These are phyloP conservation scores for Ceratobasidium sp. DNA, from an alignment of 1,284 basidiomycete species.

Conservation along the genomic window DNA sequence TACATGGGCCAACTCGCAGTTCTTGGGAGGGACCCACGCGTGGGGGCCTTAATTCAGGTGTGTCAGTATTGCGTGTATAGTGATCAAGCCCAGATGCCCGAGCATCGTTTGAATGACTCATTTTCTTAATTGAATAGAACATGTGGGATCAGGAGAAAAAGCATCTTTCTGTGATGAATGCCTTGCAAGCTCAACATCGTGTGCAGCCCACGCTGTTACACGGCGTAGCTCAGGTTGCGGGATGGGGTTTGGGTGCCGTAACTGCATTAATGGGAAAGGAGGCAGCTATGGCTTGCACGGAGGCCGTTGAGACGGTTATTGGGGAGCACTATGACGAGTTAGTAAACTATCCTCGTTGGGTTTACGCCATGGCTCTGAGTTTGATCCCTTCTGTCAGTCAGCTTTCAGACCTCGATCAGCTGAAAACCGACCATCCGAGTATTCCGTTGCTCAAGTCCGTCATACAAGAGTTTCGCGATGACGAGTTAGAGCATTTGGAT, in stretches of 20 bases:
- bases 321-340: conserved; percentile 99
- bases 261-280: conserved; percentile 92
- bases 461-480: conserved; percentile 89
- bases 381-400: conserved; percentile 62
- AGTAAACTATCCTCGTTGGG: conserved; percentile 54
- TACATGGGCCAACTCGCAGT: conserved; percentile 85
- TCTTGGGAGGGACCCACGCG: conserved; percentile 68
- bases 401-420: conserved; percentile 70
- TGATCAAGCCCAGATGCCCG: not conserved
- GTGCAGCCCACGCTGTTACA: conserved; percentile 86
- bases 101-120: not conserved
- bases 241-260: conserved; percentile 83
- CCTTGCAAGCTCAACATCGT: conserved; percentile 82
- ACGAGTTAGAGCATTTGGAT: conserved; percentile 94
- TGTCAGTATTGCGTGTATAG: conserved; percentile 47
- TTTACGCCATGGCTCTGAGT: not conserved
- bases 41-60: conserved; percentile 82
- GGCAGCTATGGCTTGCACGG: conserved; percentile 98
- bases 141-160: conserved; percentile 99
- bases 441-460: conserved; percentile 79
- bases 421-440: conserved; percentile 78
- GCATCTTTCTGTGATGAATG: conserved; percentile 87
- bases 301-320: conserved; percentile 97
- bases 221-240: conserved; percentile 85
- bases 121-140: conserved; percentile 67